Evolutionary conservation across 176 grass and related monocot species (phyloP).

Genomic region (maize (Zea mays)): DNA sequence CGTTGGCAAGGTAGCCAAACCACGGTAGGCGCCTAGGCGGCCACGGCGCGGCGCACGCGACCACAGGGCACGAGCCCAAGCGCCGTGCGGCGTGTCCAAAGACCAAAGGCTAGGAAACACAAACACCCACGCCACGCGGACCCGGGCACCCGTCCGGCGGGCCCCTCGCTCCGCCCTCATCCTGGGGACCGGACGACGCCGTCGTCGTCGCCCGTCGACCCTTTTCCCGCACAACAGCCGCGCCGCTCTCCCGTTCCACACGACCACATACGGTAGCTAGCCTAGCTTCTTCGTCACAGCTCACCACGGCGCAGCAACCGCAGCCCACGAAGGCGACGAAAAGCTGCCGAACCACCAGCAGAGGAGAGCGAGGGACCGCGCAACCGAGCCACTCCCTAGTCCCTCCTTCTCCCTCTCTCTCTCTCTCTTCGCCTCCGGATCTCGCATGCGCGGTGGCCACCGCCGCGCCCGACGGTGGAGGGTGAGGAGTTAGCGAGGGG

Average conservation of each 20-base stretch:
- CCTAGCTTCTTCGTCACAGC: constrained; percentile 16
- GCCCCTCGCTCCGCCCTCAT: not conserved
- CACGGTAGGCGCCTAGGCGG: no score
- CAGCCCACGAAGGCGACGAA: not conserved
- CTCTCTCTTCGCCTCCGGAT: constrained; percentile 17
- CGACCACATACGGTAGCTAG: constrained; percentile 11
- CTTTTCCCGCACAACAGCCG: not conserved
- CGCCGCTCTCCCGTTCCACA: not conserved
- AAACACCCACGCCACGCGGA: not conserved
- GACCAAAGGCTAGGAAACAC: not conserved
- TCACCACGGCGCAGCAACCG: not conserved
- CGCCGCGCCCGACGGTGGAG: not conserved
- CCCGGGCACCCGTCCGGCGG: no score
- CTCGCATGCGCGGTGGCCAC: constrained; percentile 50
- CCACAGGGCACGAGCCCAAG: constrained; percentile 7
- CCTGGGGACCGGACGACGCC: constrained; percentile 32
- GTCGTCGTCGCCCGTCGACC: not conserved
- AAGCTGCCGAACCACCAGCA: constrained; percentile 15
- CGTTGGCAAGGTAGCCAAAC: no score
- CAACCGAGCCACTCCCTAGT: not conserved
- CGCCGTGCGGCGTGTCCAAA: not conserved
- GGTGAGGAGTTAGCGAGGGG: not conserved
- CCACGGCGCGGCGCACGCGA: not conserved
- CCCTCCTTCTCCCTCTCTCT: no score
- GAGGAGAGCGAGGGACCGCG: not conserved